Percentiles rank a stretch among this genome's conserved stretches.
Conservation (phyloP, 1,284 basidiomycete genomes). For the Sanghuangporus weigelae region DNA sequence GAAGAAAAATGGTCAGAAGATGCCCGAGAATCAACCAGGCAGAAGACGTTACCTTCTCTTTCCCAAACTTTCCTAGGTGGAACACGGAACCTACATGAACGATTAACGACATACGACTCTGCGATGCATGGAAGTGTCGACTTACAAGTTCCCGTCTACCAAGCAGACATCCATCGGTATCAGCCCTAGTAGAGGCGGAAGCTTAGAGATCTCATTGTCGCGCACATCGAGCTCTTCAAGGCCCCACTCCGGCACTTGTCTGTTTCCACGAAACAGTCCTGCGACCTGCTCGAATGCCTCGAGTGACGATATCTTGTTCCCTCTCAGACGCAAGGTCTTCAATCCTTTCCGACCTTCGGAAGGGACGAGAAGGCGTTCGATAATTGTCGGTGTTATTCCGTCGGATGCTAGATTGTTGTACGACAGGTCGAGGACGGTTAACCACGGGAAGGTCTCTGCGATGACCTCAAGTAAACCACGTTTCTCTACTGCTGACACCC, state of each 20-base stretch:
- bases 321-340: constrained; percentile 56
- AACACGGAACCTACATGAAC: constrained; percentile 60
- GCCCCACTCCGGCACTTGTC: constrained; percentile 59
- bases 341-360: constrained; percentile 42
- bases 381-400: constrained; percentile 39
- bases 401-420: constrained; percentile 60
- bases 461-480: constrained; percentile 55
- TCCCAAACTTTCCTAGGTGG: constrained; percentile 77
- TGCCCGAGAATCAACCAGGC: not conserved
- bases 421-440: constrained; percentile 65
- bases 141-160: constrained; percentile 80
- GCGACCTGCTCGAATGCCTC: constrained; percentile 58
- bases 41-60: constrained; percentile 43
- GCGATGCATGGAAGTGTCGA: constrained; percentile 19
- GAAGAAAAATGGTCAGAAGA: not conserved
- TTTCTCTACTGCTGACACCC: constrained; percentile 34
- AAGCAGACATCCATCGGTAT: constrained; percentile 71
- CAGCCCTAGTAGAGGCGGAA: constrained; percentile 64
- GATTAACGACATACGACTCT: not conserved
- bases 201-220: constrained; percentile 68
- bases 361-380: constrained; percentile 47
- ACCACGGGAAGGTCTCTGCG: constrained; percentile 58
- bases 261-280: constrained; percentile 56
- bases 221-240: constrained; percentile 74
- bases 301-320: constrained; percentile 57